A percentile compares a stretch with the other conserved stretches of the same genome.
phyloP scores from a whole-genome alignment of 2,329 filamentous ascomycete species.

The Sclerotinia minor region DNA sequence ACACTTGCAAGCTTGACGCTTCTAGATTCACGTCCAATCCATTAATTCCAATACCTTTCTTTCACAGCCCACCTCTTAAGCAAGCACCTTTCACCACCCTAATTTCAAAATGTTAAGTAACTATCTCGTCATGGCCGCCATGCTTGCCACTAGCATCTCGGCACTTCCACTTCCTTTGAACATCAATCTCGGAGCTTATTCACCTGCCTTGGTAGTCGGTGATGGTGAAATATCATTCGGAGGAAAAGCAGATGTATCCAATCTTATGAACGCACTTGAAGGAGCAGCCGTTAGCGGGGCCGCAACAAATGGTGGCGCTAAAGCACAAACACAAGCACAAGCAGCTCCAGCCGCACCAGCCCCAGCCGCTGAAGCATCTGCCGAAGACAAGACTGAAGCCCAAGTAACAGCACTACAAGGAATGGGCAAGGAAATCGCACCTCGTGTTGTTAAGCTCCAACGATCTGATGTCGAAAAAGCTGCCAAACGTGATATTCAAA shows the following conservation, averaged over 20 bases:
- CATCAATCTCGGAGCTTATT: constrained; percentile 24
- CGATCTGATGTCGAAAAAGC: constrained; percentile 15
- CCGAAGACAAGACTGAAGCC: constrained; percentile 26
- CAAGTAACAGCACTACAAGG: constrained; percentile 22
- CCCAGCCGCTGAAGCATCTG: constrained; percentile 22
- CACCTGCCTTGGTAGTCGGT: constrained; percentile 25
- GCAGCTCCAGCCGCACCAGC: constrained; percentile 14
- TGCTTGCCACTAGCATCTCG: constrained; percentile 23
- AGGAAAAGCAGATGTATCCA: constrained; percentile 23
- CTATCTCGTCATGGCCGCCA: constrained; percentile 18
- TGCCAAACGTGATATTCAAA: constrained; percentile 49
- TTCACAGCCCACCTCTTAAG: neutral
- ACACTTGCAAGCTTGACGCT: constrained; percentile 23
- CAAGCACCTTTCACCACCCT: neutral
- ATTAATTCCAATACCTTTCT: constrained; percentile 6
- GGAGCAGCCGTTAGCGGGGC: constrained; percentile 2
- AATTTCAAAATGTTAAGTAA: constrained; percentile 19
- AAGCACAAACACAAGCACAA: constrained; percentile 15
- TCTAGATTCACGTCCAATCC: constrained; percentile 5
- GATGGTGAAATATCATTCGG: constrained; percentile 26
- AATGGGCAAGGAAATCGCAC: constrained; percentile 26
- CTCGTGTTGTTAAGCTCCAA: constrained; percentile 20
- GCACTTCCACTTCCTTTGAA: constrained; percentile 24
- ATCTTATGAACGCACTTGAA: constrained; percentile 22
- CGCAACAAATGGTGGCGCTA: constrained; percentile 9